Conservation (phyloP, 768 basidiomycete species). For the Mycena galericulata region DNA sequence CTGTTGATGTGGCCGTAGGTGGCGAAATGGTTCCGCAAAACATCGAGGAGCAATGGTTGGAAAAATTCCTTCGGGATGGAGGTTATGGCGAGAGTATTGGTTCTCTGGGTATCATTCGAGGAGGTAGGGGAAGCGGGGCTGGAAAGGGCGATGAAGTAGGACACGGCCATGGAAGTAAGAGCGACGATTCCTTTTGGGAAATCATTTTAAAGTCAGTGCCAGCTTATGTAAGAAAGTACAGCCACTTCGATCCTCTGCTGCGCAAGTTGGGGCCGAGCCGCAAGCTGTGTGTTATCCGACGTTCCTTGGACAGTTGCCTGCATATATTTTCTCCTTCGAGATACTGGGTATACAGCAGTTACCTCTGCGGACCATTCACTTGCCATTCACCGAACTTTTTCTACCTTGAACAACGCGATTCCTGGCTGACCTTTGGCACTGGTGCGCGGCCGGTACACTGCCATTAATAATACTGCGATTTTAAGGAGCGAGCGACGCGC, state of each 20-base stretch:
- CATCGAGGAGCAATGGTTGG: conserved; percentile 71
- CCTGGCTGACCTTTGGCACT: too few relatives aligned
- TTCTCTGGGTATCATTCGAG: conserved; percentile 47
- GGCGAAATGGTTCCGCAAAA: conserved; percentile 79
- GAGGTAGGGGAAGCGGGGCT: conserved; percentile 28
- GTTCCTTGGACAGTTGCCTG: neutral
- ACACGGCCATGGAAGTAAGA: conserved; percentile 17
- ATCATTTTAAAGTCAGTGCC: neutral
- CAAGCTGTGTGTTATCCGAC: conserved; percentile 16
- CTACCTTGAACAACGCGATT: too few relatives aligned
- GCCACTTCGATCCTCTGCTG: neutral
- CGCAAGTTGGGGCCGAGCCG: neutral
- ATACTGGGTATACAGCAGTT: neutral
- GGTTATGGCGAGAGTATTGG: conserved; percentile 90
- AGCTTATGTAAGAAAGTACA: neutral
- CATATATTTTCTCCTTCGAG: neutral
- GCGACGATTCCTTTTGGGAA: neutral
- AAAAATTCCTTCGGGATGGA: conserved; percentile 84
- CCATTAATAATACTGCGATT: too few relatives aligned
- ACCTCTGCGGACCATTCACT: neutral
- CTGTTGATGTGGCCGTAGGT: conserved; percentile 85
- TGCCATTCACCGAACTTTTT: too few relatives aligned
- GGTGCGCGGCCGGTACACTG: too few relatives aligned
- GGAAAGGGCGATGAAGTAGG: conserved; percentile 35
- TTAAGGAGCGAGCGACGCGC: too few relatives aligned